Percentiles rank a stretch among this genome's conserved stretches.
phyloP scores from a whole-genome alignment of 1,284 basidiomycete species.

The Tilletia caries region DNA sequence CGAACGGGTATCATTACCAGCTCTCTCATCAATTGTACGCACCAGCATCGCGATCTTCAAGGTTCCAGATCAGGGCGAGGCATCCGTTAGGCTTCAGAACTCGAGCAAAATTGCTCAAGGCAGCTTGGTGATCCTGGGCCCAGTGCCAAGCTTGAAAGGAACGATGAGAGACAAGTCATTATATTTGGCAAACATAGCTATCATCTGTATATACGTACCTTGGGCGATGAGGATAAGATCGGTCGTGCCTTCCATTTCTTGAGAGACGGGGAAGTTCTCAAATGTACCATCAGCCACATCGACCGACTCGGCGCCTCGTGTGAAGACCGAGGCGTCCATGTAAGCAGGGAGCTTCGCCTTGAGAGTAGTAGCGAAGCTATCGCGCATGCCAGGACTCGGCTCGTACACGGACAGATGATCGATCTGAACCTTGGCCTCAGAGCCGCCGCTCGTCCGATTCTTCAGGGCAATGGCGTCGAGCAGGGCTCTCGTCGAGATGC shows the following conservation, averaged over 20 bases:
- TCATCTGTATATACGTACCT: conserved; percentile 25
- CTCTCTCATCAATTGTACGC: neutral
- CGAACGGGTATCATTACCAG: neutral
- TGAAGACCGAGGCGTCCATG: conserved; percentile 23
- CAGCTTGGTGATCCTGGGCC: conserved; percentile 38
- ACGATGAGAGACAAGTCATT: conserved; percentile 1
- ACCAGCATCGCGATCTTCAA: conserved; percentile 44
- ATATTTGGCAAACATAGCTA: no score
- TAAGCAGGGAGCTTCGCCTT: conserved; percentile 15
- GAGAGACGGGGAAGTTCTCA: conserved; percentile 24
- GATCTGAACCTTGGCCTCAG: conserved; percentile 33
- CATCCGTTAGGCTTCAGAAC: conserved; percentile 33
- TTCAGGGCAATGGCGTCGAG: conserved; percentile 28
- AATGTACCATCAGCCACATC: conserved; percentile 37
- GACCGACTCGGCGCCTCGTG: conserved; percentile 16
- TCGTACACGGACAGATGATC: neutral
- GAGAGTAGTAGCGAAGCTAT: conserved; percentile 28
- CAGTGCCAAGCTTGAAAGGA: conserved; percentile 48
- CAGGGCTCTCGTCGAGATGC: conserved; percentile 43
- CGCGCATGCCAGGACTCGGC: conserved; percentile 35
- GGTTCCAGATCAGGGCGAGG: conserved; percentile 48
- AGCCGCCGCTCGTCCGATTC: conserved; percentile 28
- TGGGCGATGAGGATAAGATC: conserved; percentile 44
- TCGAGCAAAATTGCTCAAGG: conserved; percentile 29
- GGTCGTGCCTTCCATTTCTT: conserved; percentile 24